Percentiles rank a stretch among this genome's conserved stretches.
These are phyloP conservation scores for Cryptosporidium viatorum DNA, from an alignment of 169 alveolate genomes.

Conservation along the genomic window DNA sequence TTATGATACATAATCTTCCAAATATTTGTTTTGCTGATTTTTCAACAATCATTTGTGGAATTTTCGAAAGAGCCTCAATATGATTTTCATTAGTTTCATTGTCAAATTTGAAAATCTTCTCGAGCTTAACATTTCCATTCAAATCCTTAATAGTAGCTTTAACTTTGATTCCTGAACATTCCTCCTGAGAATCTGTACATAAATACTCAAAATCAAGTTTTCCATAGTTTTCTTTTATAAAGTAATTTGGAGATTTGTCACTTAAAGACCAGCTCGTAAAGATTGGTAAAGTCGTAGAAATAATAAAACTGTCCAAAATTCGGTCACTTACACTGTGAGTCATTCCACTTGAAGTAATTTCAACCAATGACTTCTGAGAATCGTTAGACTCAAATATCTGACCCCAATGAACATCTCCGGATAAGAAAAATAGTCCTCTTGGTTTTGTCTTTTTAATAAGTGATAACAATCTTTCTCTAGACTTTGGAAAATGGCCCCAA, in stretches of 20 bases:
- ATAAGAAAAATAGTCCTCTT: constrained; percentile 82
- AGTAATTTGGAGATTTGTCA: constrained; percentile 46
- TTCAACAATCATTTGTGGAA: constrained; percentile 36
- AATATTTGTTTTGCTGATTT: constrained; percentile 2
- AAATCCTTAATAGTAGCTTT: constrained; percentile 28
- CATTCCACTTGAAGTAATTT: constrained; percentile 79
- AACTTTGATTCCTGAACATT: background rate
- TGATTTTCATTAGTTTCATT: constrained; percentile 14
- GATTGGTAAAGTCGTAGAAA: constrained; percentile 41
- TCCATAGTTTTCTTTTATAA: constrained; percentile 72
- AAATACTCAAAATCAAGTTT: constrained; percentile 69
- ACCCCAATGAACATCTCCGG: constrained; percentile 88
- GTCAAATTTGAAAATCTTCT: constrained; percentile 4
- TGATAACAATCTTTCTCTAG: constrained; percentile 80
- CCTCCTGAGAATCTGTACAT: background rate
- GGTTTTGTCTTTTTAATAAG: constrained; percentile 83
- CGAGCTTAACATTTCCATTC: constrained; percentile 7
- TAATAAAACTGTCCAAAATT: constrained; percentile 14
- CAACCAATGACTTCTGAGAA: constrained; percentile 41
- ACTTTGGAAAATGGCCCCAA: constrained; percentile 87
- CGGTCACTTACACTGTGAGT: constrained; percentile 75
- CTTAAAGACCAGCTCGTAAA: constrained; percentile 30
- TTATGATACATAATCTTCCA: constrained; percentile 6
- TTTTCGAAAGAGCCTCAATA: background rate
- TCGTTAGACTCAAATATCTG: constrained; percentile 75